A percentile compares a stretch with the other conserved stretches of the same genome.
Conservation (phyloP, 1,284 basidiomycete species). For the Erythrobasidium hasegawianum region DNA sequence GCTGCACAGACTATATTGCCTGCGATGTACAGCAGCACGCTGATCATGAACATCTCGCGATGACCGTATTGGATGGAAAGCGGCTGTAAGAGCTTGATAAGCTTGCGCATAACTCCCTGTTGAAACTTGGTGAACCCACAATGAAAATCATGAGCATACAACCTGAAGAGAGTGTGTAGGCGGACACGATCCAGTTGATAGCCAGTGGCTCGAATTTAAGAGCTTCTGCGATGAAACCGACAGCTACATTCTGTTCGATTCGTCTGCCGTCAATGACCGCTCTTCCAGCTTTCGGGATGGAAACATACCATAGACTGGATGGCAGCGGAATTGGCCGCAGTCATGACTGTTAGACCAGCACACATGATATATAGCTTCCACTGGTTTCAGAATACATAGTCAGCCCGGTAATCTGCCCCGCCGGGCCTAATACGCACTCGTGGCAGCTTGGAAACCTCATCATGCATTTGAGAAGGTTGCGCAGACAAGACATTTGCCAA, state of each 20-base stretch:
- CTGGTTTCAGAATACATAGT: too few relatives aligned
- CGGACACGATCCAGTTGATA: slow-evolving; percentile 32
- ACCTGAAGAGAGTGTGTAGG: slow-evolving; percentile 24
- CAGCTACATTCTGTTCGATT: slow-evolving; percentile 18
- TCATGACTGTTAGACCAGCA: slow-evolving; percentile 24
- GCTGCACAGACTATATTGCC: slow-evolving; percentile 11
- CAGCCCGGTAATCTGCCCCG: too few relatives aligned
- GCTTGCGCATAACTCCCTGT: too few relatives aligned
- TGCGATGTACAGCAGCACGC: slow-evolving; percentile 14
- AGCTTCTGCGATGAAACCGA: slow-evolving; percentile 27
- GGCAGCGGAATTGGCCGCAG: slow-evolving; percentile 22
- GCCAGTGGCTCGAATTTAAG: slow-evolving; percentile 19
- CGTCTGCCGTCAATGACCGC: background rate
- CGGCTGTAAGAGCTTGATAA: slow-evolving; percentile 13
- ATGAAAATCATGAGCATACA: slow-evolving; percentile 29
- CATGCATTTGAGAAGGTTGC: too few relatives aligned
- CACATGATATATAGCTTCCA: too few relatives aligned
- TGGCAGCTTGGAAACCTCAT: too few relatives aligned
- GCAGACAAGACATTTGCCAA: too few relatives aligned
- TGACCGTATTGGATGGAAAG: slow-evolving; percentile 29
- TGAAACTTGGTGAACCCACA: background rate
- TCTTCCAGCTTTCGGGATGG: background rate
- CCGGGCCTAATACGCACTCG: too few relatives aligned
- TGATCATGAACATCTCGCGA: slow-evolving; percentile 21
- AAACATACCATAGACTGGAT: slow-evolving; percentile 19